Conservation (phyloP, 768 basidiomycete genomes). For the Lactarius quietus region DNA sequence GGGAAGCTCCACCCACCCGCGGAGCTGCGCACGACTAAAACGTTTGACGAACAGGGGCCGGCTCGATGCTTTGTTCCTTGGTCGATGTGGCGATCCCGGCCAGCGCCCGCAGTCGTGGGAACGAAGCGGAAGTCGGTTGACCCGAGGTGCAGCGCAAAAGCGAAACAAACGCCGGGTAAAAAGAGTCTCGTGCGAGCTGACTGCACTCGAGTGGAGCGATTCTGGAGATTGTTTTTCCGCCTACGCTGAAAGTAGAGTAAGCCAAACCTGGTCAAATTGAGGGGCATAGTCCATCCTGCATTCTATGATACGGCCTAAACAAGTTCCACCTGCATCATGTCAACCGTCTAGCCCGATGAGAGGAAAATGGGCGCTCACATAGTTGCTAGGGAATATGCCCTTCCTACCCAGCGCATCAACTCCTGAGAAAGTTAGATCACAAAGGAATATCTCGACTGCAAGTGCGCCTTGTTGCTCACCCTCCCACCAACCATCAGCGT, state of each 20-base stretch:
- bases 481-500: constrained; percentile 86
- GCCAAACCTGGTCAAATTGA: constrained; percentile 33
- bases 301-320: constrained; percentile 23
- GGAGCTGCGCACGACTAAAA: neutral
- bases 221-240: constrained; percentile 9
- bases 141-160: neutral
- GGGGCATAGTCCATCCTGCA: constrained; percentile 17
- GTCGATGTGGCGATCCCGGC: neutral
- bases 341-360: constrained; percentile 20
- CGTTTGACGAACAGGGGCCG: neutral
- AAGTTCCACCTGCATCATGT: constrained; percentile 45
- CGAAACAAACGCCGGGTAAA: constrained; percentile 12
- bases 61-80: constrained; percentile 1
- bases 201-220: constrained; percentile 1
- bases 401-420: constrained; percentile 55
- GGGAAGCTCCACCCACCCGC: neutral
- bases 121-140: constrained; percentile 3
- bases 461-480: constrained; percentile 42
- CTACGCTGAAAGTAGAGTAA: constrained; percentile 8
- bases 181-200: neutral
- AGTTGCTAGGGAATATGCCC: constrained; percentile 87
- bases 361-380: constrained; percentile 50
- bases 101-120: neutral
- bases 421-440: constrained; percentile 43
- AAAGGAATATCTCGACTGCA: constrained; percentile 23